phyloP scores from a whole-genome alignment of 2,329 filamentous ascomycete genomes.

The Diplodia mutila region DNA sequence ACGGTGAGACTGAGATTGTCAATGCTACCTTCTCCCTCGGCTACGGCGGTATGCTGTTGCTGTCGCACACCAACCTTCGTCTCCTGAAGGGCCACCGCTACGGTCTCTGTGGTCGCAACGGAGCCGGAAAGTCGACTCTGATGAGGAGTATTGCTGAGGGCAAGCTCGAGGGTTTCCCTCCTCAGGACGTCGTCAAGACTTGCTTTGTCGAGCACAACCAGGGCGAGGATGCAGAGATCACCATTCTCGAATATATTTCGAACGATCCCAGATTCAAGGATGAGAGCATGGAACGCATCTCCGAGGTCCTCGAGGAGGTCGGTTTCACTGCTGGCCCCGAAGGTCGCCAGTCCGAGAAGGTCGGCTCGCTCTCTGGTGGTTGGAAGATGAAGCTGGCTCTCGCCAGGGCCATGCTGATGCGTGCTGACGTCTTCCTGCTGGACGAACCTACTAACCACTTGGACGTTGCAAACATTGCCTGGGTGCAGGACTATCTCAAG shows the following conservation, averaged over 20 bases:
- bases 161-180: constrained; percentile 95
- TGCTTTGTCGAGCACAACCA: constrained; percentile 99
- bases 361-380: constrained; percentile 93
- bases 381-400: constrained; percentile 99
- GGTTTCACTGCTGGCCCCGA: constrained; percentile 91
- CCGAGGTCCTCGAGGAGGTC: constrained; percentile 82
- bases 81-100: constrained; percentile 97
- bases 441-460: constrained; percentile 99
- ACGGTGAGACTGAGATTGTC: constrained; percentile 93
- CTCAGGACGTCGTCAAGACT: constrained; percentile 88
- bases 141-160: constrained; percentile 96
- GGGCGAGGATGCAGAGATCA: constrained; percentile 95
- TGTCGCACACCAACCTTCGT: constrained; percentile 93
- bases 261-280: constrained; percentile 86
- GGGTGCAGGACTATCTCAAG: constrained; percentile 95
- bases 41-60: constrained; percentile 94
- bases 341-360: constrained; percentile 84
- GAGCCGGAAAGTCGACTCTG: constrained; percentile 97
- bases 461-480: constrained; percentile 93
- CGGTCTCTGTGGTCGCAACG: constrained; percentile 94
- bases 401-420: constrained; percentile 94
- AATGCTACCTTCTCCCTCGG: constrained; percentile 97
- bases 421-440: constrained; percentile 91
- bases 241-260: constrained; percentile 87
- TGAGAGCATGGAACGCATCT: constrained; percentile 79